Conservation (phyloP, 352 stramenopile species). For the Globisporangium perplexum region DNA sequence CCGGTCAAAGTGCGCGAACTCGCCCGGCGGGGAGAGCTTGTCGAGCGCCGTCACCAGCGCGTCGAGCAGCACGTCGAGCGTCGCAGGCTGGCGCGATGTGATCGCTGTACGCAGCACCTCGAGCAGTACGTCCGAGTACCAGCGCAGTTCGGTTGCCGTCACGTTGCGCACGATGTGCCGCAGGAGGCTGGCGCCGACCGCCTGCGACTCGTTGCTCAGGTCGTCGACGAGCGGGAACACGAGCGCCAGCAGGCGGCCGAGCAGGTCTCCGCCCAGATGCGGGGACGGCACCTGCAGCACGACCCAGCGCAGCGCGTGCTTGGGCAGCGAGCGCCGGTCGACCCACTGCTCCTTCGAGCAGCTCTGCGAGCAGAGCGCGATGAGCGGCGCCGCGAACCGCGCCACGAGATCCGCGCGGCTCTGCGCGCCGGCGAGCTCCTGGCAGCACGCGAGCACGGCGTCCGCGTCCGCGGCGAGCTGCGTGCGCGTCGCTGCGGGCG, state of each 20-base stretch:
- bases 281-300: conserved; percentile 53
- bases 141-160: conserved; percentile 70
- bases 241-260: conserved; percentile 67
- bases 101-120: conserved; percentile 64
- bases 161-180: conserved; percentile 55
- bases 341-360: conserved; percentile 70
- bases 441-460: conserved; percentile 18
- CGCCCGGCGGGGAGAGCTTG: conserved; percentile 47
- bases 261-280: conserved; percentile 55
- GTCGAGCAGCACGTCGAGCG: conserved; percentile 53
- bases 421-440: conserved; percentile 7
- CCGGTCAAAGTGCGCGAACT: conserved; percentile 59
- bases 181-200: conserved; percentile 54
- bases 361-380: conserved; percentile 43
- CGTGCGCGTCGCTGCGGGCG: conserved; percentile 19
- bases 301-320: conserved; percentile 50
- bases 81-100: conserved; percentile 47
- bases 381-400: conserved; percentile 28
- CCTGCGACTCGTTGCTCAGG: conserved; percentile 50
- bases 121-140: conserved; percentile 73
- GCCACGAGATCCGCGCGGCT: conserved; percentile 17
- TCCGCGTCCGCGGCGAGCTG: conserved; percentile 10
- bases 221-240: conserved; percentile 80
- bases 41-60: conserved; percentile 51
- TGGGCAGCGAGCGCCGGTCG: conserved; percentile 28